Evolutionary conservation across 1,284 basidiomycete genomes (phyloP), one percentile per base, ranked within the genome.

Genomic region (Fomitopsis betulina): DNA sequence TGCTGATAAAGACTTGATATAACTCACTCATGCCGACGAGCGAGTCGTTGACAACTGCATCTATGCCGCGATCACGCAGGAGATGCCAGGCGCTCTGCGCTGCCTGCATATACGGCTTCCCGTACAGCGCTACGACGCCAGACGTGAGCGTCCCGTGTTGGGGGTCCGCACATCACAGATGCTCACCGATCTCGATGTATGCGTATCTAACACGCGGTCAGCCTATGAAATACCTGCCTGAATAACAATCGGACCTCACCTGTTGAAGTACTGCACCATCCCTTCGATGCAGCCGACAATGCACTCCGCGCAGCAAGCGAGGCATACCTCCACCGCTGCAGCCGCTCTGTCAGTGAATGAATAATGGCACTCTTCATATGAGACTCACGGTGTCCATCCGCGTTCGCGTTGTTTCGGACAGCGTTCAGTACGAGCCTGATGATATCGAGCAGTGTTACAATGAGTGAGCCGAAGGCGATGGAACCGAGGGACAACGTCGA

Each of bases 21-120:
- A 13, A 72, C 83, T 70, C 64, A 87, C 86, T 86, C 79, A 90
- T 93, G 65, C 87, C 84, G 60, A 94, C 87, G 19, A 96, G 79
- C 1, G 85, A 90, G 72, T 96, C 93, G 69, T 96, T 94, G 67
- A 94, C 81, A 17, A 96, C 73, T 1, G 89, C 91, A 67, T 93
- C 89, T 63, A 95, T 89, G 76, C 88, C 94, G 58, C 92, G 83
- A 67, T 95, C 89, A 67, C 84, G 86, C 76, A 96, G 85, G 56
- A 95, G 70, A n/a, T 81, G 79, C 92, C 92, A 96, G 0, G 94
- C 94, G 70, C 94, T 92, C 72, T 91, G 94, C 3, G 94, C 92
- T n/a, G 94, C 94, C 17, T 77, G 70, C 55, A 94, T 82, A 67
- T 96, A 96, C 1, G 86, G 75, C 74, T 96, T 96, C 25, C 94